A percentile compares a stretch with the other conserved stretches of the same genome.
Evolutionary conservation across 2,329 filamentous ascomycete species (phyloP).

Genomic region (Scedosporium boydii): DNA sequence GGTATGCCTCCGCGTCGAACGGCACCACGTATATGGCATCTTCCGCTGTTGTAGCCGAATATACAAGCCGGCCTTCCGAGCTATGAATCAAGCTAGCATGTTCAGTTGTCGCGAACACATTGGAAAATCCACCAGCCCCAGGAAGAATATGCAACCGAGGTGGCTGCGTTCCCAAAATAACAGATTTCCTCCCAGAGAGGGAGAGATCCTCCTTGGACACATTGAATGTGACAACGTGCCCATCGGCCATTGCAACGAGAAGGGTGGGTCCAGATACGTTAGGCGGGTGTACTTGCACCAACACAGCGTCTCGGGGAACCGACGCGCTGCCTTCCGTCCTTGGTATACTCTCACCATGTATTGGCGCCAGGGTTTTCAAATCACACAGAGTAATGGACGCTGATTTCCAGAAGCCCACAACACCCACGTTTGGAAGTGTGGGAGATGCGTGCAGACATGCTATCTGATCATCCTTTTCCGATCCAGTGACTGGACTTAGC

Average conservation of each 20-base stretch:
- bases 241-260: conserved; percentile 86
- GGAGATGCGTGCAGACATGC: conserved; percentile 73
- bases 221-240: conserved; percentile 76
- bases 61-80: conserved; percentile 77
- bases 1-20: conserved; percentile 75
- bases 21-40: conserved; percentile 72
- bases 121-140: conserved; percentile 55
- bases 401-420: conserved; percentile 83
- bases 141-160: conserved; percentile 74
- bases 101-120: conserved; percentile 88
- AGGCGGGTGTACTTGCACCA: conserved; percentile 67
- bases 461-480: conserved; percentile 57
- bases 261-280: conserved; percentile 55
- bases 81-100: conserved; percentile 91
- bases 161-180: conserved; percentile 77
- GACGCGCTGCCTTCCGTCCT: conserved; percentile 57
- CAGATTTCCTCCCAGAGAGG: conserved; percentile 66
- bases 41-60: conserved; percentile 87
- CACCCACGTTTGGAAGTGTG: conserved; percentile 54
- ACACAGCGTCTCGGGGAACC: conserved; percentile 71
- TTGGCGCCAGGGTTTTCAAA: conserved; percentile 53
- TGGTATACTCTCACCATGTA: conserved; percentile 55
- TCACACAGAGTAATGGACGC: conserved; percentile 68
- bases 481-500: conserved; percentile 36
- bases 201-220: conserved; percentile 52